phyloP scores from a whole-genome alignment of 2,329 filamentous ascomycete species.

The Diaporthe aspalathi region DNA sequence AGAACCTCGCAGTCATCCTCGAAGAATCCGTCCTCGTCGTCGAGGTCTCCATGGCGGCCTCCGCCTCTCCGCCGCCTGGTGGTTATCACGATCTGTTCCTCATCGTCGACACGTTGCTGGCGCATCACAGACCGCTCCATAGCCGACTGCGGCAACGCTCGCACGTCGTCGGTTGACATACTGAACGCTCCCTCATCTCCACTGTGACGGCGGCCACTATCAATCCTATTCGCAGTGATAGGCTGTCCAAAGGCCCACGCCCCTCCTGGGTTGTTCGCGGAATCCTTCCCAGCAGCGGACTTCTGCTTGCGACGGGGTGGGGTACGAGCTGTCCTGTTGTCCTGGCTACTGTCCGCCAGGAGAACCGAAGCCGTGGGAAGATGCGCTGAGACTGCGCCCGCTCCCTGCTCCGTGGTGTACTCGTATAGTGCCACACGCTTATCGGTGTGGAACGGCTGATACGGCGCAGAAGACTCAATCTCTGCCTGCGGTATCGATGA shows the following conservation, averaged over 20 bases:
- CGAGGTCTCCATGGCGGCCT: constrained; percentile 59
- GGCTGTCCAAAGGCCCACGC: constrained; percentile 72
- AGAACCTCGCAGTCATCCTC: constrained; percentile 93
- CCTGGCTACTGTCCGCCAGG: constrained; percentile 55
- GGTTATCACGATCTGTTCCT: constrained; percentile 85
- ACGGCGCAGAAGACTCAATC: constrained; percentile 95
- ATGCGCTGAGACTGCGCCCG: constrained; percentile 40
- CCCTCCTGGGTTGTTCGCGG: constrained; percentile 24
- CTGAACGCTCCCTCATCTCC: constrained; percentile 64
- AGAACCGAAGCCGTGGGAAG: constrained; percentile 53
- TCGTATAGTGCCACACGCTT: constrained; percentile 82
- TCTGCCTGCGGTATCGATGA: constrained; percentile 81
- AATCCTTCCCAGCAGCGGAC: constrained; percentile 29
- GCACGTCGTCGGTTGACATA: constrained; percentile 63
- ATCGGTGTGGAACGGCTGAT: constrained; percentile 96
- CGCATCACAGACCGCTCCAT: constrained; percentile 66
- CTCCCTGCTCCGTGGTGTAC: constrained; percentile 53
- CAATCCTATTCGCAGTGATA: constrained; percentile 62
- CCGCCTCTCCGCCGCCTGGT: constrained; percentile 76
- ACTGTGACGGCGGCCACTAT: constrained; percentile 60
- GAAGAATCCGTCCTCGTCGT: constrained; percentile 84
- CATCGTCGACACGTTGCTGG: constrained; percentile 67
- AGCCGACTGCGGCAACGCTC: constrained; percentile 70
- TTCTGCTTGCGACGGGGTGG: constrained; percentile 45
- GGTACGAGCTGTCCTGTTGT: constrained; percentile 49